These are phyloP conservation scores for Collybia nuda DNA, from an alignment of 768 basidiomycete species.

Conservation along the genomic window DNA sequence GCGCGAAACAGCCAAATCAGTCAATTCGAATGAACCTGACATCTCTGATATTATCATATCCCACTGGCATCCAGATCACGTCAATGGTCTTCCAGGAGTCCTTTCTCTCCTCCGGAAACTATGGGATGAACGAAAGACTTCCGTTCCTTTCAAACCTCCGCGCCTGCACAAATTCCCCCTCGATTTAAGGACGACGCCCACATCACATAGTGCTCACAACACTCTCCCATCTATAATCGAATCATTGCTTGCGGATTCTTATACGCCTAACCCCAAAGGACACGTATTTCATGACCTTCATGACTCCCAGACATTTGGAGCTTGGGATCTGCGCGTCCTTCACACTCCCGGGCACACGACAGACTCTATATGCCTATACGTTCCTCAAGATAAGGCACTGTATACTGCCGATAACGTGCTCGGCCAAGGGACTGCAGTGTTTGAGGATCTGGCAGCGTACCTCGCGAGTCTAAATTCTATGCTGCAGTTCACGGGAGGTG, in stretches of 20 bases:
- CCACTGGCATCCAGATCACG: conserved; percentile 89
- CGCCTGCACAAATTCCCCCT: conserved; percentile 74
- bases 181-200: conserved; percentile 15
- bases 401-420: conserved; percentile 93
- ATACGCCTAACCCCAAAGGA: conserved; percentile 42
- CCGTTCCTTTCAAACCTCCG: conserved; percentile 58
- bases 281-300: conserved; percentile 54
- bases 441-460: conserved; percentile 79
- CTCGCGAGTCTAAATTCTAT: conserved; percentile 62
- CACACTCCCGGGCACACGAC: conserved; percentile 90
- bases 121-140: conserved; percentile 54
- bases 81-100: conserved; percentile 72
- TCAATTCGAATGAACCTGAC: conserved; percentile 44
- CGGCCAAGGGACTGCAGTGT: conserved; percentile 88
- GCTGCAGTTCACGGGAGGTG: conserved; percentile 34
- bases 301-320: conserved; percentile 51
- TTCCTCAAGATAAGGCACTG: conserved; percentile 68
- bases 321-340: conserved; percentile 59
- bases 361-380: conserved; percentile 78
- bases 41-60: conserved; percentile 91
- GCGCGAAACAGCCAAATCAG: conserved; percentile 29
- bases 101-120: conserved; percentile 61
- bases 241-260: conserved; percentile 42
- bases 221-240: conserved; percentile 39
- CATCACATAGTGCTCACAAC: conserved; percentile 24